Evolutionary conservation across 306 rosid species (phyloP), one percentile per base, ranked within the genome.

Genomic region (Rosa persica): DNA sequence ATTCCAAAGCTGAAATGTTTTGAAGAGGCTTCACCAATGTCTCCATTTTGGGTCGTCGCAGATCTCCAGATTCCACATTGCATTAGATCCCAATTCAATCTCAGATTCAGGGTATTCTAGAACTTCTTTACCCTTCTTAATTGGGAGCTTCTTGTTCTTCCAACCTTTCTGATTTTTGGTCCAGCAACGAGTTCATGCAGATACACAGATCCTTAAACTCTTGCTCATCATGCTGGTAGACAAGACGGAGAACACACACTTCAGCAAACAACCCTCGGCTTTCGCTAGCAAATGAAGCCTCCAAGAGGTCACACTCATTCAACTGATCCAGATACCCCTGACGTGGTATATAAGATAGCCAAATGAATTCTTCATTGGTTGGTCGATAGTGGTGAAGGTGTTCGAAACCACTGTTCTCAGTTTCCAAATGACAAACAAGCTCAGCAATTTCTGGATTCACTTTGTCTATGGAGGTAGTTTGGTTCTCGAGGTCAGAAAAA

Each of bases 261-360:
- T 64, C 11, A 6, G 17, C 44, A 34, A 6, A 12, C 55, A 42
- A 61, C 23, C 58, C 58, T 60, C 15, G 17, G 12, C 40, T 25
- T 1, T 76, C 25, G 0, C 79, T 64, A 5, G 61, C 64, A 47
- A 76, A 61, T 62, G 61, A 62, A 46, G 70, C 79, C 47, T 76
- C 15, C 13, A 76, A 27, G 30, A 0, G 46, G n/a, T 5, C 36
- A 22, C 73, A 46, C 25, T 19, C 8, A 2, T 76, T 34, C 11
- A 46, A 48, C 20, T 52, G 65, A 52, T 48, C 52, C 3, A 48
- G 52, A 48, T 9, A 48, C 52, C 52, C 10, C 17, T 48, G 52
- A 48, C 52, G 19, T 48, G 52, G 52, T 48, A 48, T 48, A 3
- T 48, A 48, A 48, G 52, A 48, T 48, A 48, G 52, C 52, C 52